A percentile compares a stretch with the other conserved stretches of the same genome.
These are phyloP conservation scores for Saksenaea vasiformis DNA, from an alignment of 371 early-diverging fungal species.

Conservation along the genomic window DNA sequence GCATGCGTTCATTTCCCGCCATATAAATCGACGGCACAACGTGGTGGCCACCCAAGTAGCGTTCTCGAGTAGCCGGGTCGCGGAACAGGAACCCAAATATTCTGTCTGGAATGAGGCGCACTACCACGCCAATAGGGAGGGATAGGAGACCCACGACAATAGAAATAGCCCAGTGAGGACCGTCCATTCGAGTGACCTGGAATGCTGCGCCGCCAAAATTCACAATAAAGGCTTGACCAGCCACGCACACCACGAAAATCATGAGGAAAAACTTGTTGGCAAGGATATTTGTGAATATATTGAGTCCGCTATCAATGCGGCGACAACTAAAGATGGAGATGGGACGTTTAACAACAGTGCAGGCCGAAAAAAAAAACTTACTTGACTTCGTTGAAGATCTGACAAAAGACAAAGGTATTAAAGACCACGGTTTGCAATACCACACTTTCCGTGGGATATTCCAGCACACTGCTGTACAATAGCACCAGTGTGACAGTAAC, in stretches of 20 bases:
- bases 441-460: slow-evolving; percentile 22
- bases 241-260: slow-evolving; percentile 56
- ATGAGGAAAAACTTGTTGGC: slow-evolving; percentile 58
- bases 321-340: slow-evolving; percentile 42
- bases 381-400: slow-evolving; percentile 72
- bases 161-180: slow-evolving; percentile 67
- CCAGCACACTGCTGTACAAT: slow-evolving; percentile 49
- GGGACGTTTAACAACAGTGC: background rate
- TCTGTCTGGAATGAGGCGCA: slow-evolving; percentile 68
- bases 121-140: slow-evolving; percentile 69
- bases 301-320: slow-evolving; percentile 60
- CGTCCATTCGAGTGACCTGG: slow-evolving; percentile 47
- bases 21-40: slow-evolving; percentile 32
- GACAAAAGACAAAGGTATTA: slow-evolving; percentile 74
- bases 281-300: slow-evolving; percentile 55
- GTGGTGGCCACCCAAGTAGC: slow-evolving; percentile 25
- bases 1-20: slow-evolving; percentile 30
- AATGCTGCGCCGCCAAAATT: slow-evolving; percentile 64
- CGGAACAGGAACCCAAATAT: slow-evolving; percentile 33
- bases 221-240: slow-evolving; percentile 60
- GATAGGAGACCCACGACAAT: slow-evolving; percentile 64
- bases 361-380: slow-evolving; percentile 12
- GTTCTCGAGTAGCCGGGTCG: slow-evolving; percentile 27
- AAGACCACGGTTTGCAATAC: slow-evolving; percentile 61
- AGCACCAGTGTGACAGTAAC: slow-evolving; percentile 54